Base-by-base conservation (phyloP, 371 early-diverging fungal genomes). In the Synchytrium microbalum region DNA sequence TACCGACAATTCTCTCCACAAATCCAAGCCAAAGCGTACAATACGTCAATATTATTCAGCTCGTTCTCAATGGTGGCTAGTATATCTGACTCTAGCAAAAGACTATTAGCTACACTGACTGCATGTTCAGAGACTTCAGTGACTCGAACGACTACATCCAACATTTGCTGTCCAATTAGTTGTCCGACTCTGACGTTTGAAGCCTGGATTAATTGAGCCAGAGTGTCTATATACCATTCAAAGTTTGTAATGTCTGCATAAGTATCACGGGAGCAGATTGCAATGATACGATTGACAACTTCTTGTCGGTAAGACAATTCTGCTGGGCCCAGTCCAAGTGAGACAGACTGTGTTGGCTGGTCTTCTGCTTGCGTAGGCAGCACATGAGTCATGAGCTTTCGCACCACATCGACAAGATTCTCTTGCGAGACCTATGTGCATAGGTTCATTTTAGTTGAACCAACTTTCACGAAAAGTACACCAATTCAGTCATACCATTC, bases 211-310 rank as follows among this genome's bases (percentile, higher is more conserved):
- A 96, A 77, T 58, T 88, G 88, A 1, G 88, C 83, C 29, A 96
- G 78, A 0, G 88, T 83, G 1, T 84, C 80, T 26, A 95, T 80
- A 70, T 95, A 95, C 98, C 98, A 97, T 69, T 95, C 95, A 79
- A 95, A 94, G 69, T 92, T 89, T n/a, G 84, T 73, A 24, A 95
- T 74, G 66, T 91, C 83, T 24, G 81, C 84, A 60, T 93, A 97
- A 16, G 88, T 87, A 67, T 90, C 84, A 53, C 85, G 85, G 23
- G 88, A 85, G 69, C 95, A 92, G 70, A 95, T 88, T 52, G 72
- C 73, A 1, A 95, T 62, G 46, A 96, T 91, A 10, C 88, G 84
- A 60, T 87, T 76, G 57, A 93, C 84, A 27, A 92, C 90, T 54
- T 88, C 84, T 2, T 78, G 74, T 25, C 93, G 87, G 75, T 96